Percentiles rank a stretch among this genome's conserved stretches.
Evolutionary conservation across 306 rosid species (phyloP).

Genomic region (Dryas drummondii): DNA sequence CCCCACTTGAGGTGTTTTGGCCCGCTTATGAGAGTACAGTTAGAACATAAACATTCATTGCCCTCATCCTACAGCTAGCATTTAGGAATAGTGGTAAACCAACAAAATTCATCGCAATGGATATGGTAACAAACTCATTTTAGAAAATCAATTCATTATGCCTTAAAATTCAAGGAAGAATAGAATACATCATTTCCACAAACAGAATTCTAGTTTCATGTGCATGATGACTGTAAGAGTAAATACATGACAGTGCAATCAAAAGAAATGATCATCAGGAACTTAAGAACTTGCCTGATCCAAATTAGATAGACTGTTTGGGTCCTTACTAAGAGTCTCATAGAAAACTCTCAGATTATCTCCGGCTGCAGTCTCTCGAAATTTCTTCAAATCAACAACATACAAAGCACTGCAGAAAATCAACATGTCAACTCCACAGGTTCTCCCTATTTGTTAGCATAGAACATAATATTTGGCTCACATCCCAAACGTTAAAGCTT

Average conservation of each 20-base stretch:
- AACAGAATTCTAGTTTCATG: neutral
- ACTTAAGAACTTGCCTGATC: constrained; percentile 75
- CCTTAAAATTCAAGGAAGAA: neutral
- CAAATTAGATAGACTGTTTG: constrained; percentile 89
- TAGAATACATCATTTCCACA: neutral
- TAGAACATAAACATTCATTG: neutral
- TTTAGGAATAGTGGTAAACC: too few species aligned
- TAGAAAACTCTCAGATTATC: constrained; percentile 99
- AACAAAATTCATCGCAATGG: too few species aligned
- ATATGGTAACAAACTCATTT: neutral
- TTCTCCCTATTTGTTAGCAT: neutral
- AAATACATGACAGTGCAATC: neutral
- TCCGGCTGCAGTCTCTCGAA: constrained; percentile 97
- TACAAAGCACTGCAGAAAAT: constrained; percentile 79
- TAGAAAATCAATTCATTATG: neutral
- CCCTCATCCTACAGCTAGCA: neutral
- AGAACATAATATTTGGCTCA: neutral
- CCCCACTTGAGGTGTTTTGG: neutral
- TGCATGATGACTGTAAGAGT: neutral
- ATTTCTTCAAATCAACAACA: constrained; percentile 92
- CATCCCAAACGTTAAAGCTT: neutral
- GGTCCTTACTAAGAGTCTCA: constrained; percentile 98
- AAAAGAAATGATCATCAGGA: neutral
- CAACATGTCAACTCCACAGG: constrained; percentile 11
- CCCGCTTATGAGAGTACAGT: neutral